Conservation (phyloP, 1,139 yeast species). For the Petasospora fabianii region DNA sequence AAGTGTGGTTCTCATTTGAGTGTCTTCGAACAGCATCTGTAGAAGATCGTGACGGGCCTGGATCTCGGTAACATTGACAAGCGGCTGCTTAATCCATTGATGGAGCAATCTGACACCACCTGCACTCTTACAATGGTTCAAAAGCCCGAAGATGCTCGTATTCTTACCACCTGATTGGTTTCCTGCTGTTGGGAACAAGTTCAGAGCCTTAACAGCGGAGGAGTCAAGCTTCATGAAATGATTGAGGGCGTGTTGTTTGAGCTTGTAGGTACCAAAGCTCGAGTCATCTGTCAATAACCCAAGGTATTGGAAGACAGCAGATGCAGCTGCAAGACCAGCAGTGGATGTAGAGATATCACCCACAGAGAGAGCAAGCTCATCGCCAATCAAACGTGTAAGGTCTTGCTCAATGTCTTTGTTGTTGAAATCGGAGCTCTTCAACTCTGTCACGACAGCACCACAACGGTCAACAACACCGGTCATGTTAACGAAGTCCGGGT, state of each 20-base stretch:
- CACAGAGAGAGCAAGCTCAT: conserved; percentile 54
- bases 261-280: conserved; percentile 48
- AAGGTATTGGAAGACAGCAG: conserved; percentile 62
- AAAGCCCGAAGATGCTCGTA: conserved; percentile 72
- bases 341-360: conserved; percentile 42
- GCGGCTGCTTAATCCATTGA: conserved; percentile 95
- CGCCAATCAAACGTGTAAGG: conserved; percentile 56
- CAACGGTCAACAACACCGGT: conserved; percentile 69
- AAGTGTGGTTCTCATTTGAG: conserved; percentile 59
- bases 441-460: conserved; percentile 64
- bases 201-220: conserved; percentile 84
- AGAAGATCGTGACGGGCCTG: conserved; percentile 70
- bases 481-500: conserved; percentile 43
- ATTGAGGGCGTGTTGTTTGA: conserved; percentile 65
- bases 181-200: conserved; percentile 63
- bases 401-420: conserved; percentile 62
- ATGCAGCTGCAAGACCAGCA: conserved; percentile 49
- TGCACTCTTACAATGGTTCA: conserved; percentile 82
- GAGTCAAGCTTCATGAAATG: conserved; percentile 87
- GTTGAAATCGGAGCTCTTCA: conserved; percentile 53
- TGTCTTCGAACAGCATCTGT: conserved; percentile 64
- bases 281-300: conserved; percentile 54
- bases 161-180: conserved; percentile 42
- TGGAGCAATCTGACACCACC: conserved; percentile 84
- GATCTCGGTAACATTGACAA: conserved; percentile 60